These are phyloP conservation scores for Plasmodium adleri DNA, from an alignment of 169 alveolate species.

Conservation along the genomic window DNA sequence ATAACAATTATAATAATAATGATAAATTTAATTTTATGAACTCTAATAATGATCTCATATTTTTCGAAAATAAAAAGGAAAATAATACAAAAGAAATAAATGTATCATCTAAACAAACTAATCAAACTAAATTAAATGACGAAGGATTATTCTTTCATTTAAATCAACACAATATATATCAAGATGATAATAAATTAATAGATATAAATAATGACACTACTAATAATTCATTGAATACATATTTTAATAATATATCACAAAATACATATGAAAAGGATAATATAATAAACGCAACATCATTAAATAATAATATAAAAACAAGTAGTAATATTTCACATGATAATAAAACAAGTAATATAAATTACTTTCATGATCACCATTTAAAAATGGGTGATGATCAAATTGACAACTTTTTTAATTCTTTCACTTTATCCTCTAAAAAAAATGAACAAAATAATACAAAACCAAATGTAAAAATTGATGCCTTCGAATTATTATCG, in stretches of 20 bases:
- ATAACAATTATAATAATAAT: too few species aligned
- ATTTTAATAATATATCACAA: background rate
- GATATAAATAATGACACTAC: conserved; percentile 4
- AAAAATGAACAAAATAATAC: conserved; percentile 30
- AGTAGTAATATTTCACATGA: background rate
- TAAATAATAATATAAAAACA: background rate
- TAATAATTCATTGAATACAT: background rate
- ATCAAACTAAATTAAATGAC: background rate
- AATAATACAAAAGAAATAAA: background rate
- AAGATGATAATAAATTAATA: background rate
- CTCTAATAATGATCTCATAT: background rate
- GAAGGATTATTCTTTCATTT: too few species aligned
- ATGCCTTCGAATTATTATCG: conserved; percentile 65
- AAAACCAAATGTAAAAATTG: conserved; percentile 53
- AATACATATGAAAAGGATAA: background rate
- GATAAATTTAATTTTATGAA: too few species aligned
- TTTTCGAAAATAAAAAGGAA: conserved; percentile 17
- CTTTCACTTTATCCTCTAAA: conserved; percentile 43
- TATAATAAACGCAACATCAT: background rate
- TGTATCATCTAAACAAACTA: background rate
- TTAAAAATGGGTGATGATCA: conserved; percentile 20
- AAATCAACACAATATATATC: too few species aligned
- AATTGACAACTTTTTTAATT: conserved; percentile 35
- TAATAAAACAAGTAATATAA: background rate
- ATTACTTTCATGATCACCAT: background rate